Percentiles rank a stretch among this genome's conserved stretches.
Conservation (phyloP, 2,329 filamentous ascomycete species). For the Penicillium sp. region DNA sequence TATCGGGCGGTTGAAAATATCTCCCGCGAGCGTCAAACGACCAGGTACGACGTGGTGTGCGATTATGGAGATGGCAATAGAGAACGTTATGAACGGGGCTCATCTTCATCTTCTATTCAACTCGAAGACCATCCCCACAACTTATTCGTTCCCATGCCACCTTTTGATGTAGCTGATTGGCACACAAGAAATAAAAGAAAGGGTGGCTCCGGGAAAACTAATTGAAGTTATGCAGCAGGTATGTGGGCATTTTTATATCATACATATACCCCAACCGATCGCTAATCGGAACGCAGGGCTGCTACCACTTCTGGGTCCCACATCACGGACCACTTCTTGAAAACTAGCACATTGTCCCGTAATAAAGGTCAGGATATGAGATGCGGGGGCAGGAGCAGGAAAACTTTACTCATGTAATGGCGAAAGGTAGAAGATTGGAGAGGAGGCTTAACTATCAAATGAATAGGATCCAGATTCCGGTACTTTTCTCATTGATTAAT, state of each 20-base stretch:
- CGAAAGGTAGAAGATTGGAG: too few relatives aligned
- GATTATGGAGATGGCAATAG: neutral
- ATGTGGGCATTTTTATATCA: neutral
- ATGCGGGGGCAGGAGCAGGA: too few relatives aligned
- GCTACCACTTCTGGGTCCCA: neutral
- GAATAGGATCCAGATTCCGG: too few relatives aligned
- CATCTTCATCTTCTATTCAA: neutral
- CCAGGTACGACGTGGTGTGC: too few relatives aligned
- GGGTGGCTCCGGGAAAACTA: neutral
- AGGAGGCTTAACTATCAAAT: too few relatives aligned
- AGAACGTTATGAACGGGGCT: neutral
- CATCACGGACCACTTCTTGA: neutral
- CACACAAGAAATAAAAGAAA: neutral
- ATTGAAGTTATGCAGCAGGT: neutral
- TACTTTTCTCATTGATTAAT: too few relatives aligned
- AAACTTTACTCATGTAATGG: too few relatives aligned
- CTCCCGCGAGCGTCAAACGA: neutral
- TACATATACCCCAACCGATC: neutral
- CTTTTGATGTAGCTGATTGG: neutral
- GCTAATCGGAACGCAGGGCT: neutral
- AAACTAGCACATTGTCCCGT: neutral
- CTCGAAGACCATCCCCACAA: neutral
- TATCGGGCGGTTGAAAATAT: neutral
- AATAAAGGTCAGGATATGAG: too few relatives aligned
- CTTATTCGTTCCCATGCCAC: neutral